Conservation (phyloP, 768 basidiomycete genomes). For the Leccinum boreale region DNA sequence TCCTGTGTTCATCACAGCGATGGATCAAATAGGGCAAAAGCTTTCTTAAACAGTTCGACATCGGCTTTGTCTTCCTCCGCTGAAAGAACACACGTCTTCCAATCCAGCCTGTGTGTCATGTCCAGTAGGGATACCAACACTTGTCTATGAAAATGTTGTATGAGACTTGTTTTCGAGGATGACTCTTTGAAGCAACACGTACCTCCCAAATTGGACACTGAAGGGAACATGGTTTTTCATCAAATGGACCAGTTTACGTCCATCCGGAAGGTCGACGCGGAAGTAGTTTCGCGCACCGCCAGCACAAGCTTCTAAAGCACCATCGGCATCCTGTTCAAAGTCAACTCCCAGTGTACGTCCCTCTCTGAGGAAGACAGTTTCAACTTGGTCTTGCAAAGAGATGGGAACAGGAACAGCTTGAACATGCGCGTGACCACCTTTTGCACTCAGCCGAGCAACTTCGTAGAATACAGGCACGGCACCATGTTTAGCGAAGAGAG, state of each 20-base stretch:
- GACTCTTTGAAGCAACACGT: slow-evolving; percentile 5
- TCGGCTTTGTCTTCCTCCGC: slow-evolving; percentile 88
- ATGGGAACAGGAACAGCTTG: slow-evolving; percentile 79
- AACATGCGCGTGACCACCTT: slow-evolving; percentile 93
- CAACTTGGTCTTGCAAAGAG: slow-evolving; percentile 59
- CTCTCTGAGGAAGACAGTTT: slow-evolving; percentile 68
- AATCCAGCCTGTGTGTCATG: slow-evolving; percentile 79
- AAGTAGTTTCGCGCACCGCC: slow-evolving; percentile 74
- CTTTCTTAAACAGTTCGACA: slow-evolving; percentile 77
- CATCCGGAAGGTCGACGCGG: slow-evolving; percentile 85
- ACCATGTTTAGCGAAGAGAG: slow-evolving; percentile 68
- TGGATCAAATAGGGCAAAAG: slow-evolving; percentile 75
- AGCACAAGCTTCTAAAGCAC: slow-evolving; percentile 50
- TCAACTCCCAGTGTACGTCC: slow-evolving; percentile 64
- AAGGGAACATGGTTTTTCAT: slow-evolving; percentile 78
- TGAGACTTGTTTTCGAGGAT: background rate
- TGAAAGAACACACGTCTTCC: slow-evolving; percentile 82
- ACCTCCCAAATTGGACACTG: slow-evolving; percentile 94
- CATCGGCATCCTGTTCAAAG: slow-evolving; percentile 70
- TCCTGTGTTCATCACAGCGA: slow-evolving; percentile 24
- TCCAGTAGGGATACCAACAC: slow-evolving; percentile 76
- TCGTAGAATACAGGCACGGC: slow-evolving; percentile 80
- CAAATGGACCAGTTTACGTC: slow-evolving; percentile 80
- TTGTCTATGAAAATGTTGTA: slow-evolving; percentile 48
- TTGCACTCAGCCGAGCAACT: slow-evolving; percentile 75